These are phyloP conservation scores for Panaeolus papilionaceus DNA, from an alignment of 768 basidiomycete genomes.

Conservation along the genomic window DNA sequence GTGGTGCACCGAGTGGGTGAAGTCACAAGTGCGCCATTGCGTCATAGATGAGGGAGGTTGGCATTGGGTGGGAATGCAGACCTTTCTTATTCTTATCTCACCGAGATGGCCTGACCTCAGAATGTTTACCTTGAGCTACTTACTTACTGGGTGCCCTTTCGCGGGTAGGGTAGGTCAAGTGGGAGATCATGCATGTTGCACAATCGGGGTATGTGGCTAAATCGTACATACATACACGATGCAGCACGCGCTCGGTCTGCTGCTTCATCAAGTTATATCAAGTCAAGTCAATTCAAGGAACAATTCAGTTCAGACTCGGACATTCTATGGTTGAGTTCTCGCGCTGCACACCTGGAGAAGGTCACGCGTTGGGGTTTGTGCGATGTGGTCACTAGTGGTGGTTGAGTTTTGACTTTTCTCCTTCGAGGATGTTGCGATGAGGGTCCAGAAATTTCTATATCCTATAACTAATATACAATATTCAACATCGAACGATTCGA, in stretches of 20 bases:
- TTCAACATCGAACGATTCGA: neutral
- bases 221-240: no score
- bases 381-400: no score
- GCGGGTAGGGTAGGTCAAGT: no score
- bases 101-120: no score
- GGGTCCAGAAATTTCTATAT: neutral
- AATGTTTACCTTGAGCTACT: no score
- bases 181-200: no score
- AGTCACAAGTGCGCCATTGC: neutral
- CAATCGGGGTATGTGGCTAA: no score
- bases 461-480: neutral
- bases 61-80: neutral
- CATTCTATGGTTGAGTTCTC: neutral
- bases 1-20: neutral
- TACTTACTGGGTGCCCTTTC: no score
- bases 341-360: neutral
- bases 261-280: no score
- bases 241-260: no score
- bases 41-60: neutral
- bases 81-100: neutral
- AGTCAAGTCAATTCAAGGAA: neutral
- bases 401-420: neutral
- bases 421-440: conserved; percentile 9
- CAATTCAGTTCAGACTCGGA: neutral
- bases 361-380: conserved; percentile 1